Percentiles rank a stretch among this genome's conserved stretches.
Conservation (phyloP, 2,329 filamentous ascomycete species). For the Lachnellula subtilissima region DNA sequence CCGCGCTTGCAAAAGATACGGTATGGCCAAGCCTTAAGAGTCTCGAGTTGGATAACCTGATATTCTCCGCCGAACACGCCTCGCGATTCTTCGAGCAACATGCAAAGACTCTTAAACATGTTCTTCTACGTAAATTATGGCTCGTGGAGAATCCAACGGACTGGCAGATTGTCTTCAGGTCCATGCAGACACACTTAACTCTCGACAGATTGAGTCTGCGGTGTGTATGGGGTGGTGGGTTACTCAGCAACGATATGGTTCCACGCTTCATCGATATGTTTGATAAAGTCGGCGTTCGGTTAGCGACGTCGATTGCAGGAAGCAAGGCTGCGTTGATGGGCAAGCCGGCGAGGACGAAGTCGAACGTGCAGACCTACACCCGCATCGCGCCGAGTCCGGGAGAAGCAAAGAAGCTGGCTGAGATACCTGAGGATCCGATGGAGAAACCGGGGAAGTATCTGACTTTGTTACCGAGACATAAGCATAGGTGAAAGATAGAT, state of each 20-base stretch:
- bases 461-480: too few relatives aligned
- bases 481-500: too few relatives aligned
- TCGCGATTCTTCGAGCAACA: not conserved
- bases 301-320: not conserved
- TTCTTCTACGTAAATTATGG: not conserved
- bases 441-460: too few relatives aligned
- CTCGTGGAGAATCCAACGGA: not conserved
- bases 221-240: not conserved
- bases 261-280: not conserved
- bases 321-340: not conserved
- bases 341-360: not conserved
- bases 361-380: too few relatives aligned
- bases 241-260: not conserved
- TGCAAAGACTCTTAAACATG: not conserved
- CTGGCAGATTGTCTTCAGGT: not conserved
- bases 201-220: not conserved
- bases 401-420: too few relatives aligned
- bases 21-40: not conserved
- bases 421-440: too few relatives aligned
- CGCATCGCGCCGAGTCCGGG: too few relatives aligned
- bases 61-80: not conserved
- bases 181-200: not conserved
- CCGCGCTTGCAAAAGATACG: not conserved
- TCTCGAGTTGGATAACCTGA: not conserved
- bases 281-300: not conserved